Evolutionary conservation across 495 filamentous ascomycete genomes (phyloP).

Genomic region (Aspergillus incahuasiensis): DNA sequence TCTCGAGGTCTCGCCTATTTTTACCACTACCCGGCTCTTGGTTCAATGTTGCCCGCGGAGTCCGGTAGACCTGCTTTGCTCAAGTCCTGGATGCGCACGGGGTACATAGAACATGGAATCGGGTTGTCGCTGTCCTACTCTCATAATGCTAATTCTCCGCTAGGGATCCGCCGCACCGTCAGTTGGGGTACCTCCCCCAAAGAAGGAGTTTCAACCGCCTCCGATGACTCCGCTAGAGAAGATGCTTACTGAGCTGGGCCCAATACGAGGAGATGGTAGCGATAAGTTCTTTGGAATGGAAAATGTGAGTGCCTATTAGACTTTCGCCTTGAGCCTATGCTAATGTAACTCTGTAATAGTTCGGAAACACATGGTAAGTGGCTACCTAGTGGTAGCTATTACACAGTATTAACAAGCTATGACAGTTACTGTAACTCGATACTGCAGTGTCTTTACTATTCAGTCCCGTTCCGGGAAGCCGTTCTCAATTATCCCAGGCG

Average conservation of each 20-base stretch:
- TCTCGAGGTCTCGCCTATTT: background rate
- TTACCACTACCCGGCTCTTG: background rate
- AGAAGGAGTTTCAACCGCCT: conserved; percentile 66
- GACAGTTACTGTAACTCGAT: conserved; percentile 95
- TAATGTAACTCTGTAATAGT: conserved; percentile 47
- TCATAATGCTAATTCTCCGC: conserved; percentile 10
- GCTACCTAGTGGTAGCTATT: background rate
- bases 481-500: conserved; percentile 85
- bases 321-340: conserved; percentile 18
- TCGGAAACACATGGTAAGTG: conserved; percentile 91
- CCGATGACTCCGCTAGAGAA: conserved; percentile 79
- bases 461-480: conserved; percentile 88
- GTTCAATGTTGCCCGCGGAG: background rate
- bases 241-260: conserved; percentile 72
- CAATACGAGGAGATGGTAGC: conserved; percentile 79
- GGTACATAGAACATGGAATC: background rate
- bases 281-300: conserved; percentile 99
- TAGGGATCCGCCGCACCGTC: conserved; percentile 43
- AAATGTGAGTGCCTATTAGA: conserved; percentile 62
- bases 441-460: conserved; percentile 93
- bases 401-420: conserved; percentile 2
- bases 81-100: background rate
- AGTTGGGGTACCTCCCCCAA: conserved; percentile 42
- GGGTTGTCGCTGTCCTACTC: background rate
- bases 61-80: background rate